Evolutionary conservation across 2,329 filamentous ascomycete species (phyloP).

Genomic region (Fusarium papillatum): DNA sequence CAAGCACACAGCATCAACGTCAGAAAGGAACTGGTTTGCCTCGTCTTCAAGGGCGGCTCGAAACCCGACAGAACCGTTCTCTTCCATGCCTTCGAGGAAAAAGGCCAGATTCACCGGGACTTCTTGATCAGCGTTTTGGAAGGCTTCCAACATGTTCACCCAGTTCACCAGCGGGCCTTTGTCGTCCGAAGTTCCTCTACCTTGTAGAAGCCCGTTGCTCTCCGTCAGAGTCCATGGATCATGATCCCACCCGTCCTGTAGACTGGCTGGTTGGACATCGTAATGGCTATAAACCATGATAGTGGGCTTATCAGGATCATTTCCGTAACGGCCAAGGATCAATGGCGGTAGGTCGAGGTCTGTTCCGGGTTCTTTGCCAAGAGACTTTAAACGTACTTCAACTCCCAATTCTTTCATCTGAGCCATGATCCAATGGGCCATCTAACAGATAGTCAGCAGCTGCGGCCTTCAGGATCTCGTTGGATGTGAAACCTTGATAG

Average conservation of each 20-base stretch:
- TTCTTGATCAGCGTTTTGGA: neutral
- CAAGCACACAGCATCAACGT: neutral
- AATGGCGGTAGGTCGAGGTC: neutral
- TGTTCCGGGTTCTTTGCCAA: neutral
- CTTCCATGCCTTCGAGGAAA: neutral
- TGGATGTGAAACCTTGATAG: neutral
- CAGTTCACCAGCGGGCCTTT: neutral
- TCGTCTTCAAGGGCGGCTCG: neutral
- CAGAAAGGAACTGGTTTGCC: neutral
- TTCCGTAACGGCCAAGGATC: neutral
- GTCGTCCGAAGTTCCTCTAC: neutral
- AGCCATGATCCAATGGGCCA: neutral
- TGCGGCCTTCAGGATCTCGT: no score
- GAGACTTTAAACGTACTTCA: neutral
- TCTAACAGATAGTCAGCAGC: neutral
- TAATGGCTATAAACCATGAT: neutral
- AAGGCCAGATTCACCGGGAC: neutral
- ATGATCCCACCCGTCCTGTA: neutral
- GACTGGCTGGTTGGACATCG: neutral
- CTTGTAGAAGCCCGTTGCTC: neutral
- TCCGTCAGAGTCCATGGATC: neutral
- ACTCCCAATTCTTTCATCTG: no score
- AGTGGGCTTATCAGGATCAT: neutral
- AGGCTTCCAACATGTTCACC: neutral
- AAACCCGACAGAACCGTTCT: neutral